Base-by-base conservation (phyloP, 1,284 basidiomycete species). In the Cutaneotrichosporon sp. region DNA sequence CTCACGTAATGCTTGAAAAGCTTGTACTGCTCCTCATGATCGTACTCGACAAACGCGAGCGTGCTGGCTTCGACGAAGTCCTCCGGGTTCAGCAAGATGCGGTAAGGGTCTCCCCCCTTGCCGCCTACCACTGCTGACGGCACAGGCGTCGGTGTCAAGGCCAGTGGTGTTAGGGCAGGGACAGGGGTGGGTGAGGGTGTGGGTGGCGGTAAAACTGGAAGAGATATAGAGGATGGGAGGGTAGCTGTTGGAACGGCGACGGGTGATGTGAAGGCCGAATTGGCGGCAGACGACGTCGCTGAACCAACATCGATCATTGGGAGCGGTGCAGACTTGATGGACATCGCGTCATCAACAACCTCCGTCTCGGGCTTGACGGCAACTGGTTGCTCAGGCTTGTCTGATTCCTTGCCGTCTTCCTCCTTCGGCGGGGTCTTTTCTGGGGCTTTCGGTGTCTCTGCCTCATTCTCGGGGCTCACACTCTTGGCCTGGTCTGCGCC, bases 1-100 rank as follows among this genome's bases (percentile, higher is more conserved):
- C 89, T 86, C 14, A 91, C 81, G 74, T 96, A 96, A 89, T 91
- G 94, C 73, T 92, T 89, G 92, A 94, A 97, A 21, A 93, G 86
- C 56, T 89, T 88, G 49, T 90, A 85, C 69, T 92, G 89, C 71
- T 94, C 91, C 64, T 89, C 87, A 67, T 95, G 90, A 64, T 88
- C 87, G 82, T 88, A 89, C 75, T 90, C 88, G 38, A 90, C 82
- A 50, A 87, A 84, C 49, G 85, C 85, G 55, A 91, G 85, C 22
- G 84, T 84, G 72, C 90, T 91, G 76, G 91, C 88, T 32, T 88
- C 80, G 5, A 84, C 80, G 61, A 95, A 91, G 57, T 83, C 82
- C 47, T 81, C 77, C 0, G 79, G 80, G 56, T 73, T 75, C 26
- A 72, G 70, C 11, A 77, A 72, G 10, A 76, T 70, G 1, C 74